phyloP scores from a whole-genome alignment of 1,284 basidiomycete genomes.

The Phellinidium pouzarii region DNA sequence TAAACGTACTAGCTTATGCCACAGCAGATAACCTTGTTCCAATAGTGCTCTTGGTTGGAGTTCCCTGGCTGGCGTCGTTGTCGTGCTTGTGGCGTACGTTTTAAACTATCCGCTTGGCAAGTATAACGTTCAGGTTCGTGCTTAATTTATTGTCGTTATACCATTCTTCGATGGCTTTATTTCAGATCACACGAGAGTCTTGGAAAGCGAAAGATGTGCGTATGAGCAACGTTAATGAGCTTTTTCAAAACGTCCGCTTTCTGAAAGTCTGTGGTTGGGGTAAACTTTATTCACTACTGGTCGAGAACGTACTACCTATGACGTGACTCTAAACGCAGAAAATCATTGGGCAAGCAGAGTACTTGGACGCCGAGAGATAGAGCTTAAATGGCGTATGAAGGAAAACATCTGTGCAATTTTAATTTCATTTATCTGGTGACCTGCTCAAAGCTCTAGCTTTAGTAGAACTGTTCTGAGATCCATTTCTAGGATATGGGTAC shows the following conservation, averaged over 20 bases:
- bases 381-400: conserved; percentile 58
- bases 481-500: conserved; percentile 55
- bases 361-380: conserved; percentile 44
- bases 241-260: conserved; percentile 68
- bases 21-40: background rate
- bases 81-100: conserved; percentile 60
- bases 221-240: conserved; percentile 75
- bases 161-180: background rate
- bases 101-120: conserved; percentile 60
- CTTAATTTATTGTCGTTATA: conserved; percentile 6
- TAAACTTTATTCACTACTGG: conserved; percentile 23
- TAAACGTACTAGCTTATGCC: background rate
- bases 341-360: conserved; percentile 49
- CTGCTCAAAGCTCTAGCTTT: conserved; percentile 6
- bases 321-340: conserved; percentile 28
- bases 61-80: conserved; percentile 68
- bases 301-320: background rate
- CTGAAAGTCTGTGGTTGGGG: conserved; percentile 72
- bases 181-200: conserved; percentile 49
- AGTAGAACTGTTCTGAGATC: conserved; percentile 1
- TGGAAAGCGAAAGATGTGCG: conserved; percentile 70
- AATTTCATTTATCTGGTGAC: conserved; percentile 58
- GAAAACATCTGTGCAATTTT: conserved; percentile 51
- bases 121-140: conserved; percentile 56
- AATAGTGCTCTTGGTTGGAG: conserved; percentile 76